phyloP scores from a whole-genome alignment of 2,329 filamentous ascomycete species.

The Ophiostoma piceae region DNA sequence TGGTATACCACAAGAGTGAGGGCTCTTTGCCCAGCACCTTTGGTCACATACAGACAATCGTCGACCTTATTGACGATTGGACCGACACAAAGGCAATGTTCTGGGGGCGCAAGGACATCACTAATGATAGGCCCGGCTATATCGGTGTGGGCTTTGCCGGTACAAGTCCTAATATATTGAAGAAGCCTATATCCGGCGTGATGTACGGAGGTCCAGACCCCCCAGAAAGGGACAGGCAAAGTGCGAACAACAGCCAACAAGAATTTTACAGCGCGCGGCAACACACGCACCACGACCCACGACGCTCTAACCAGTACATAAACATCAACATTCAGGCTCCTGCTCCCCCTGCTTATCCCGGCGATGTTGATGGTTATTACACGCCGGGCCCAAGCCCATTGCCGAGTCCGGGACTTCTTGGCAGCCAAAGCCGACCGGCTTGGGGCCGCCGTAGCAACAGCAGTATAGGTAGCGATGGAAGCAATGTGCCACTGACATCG shows the following conservation, averaged over 20 bases:
- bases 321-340: neutral
- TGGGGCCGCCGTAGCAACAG: neutral
- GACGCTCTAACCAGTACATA: neutral
- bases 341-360: neutral
- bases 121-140: neutral
- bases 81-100: constrained; percentile 18
- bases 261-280: neutral
- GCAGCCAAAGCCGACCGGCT: neutral
- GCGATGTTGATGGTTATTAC: neutral
- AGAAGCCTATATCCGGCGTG: neutral
- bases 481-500: neutral
- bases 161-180: neutral
- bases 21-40: constrained; percentile 32
- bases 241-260: neutral
- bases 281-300: neutral
- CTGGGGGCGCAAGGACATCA: neutral
- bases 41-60: constrained; percentile 35
- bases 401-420: neutral
- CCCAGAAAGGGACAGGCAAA: no score
- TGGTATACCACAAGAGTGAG: neutral
- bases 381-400: neutral
- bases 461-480: neutral
- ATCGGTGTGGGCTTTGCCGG: neutral
- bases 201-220: neutral
- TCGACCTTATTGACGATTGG: constrained; percentile 34